These are phyloP conservation scores for Solanum paucissectum DNA, from an alignment of 257 asterid genomes.

Conservation along the genomic window DNA sequence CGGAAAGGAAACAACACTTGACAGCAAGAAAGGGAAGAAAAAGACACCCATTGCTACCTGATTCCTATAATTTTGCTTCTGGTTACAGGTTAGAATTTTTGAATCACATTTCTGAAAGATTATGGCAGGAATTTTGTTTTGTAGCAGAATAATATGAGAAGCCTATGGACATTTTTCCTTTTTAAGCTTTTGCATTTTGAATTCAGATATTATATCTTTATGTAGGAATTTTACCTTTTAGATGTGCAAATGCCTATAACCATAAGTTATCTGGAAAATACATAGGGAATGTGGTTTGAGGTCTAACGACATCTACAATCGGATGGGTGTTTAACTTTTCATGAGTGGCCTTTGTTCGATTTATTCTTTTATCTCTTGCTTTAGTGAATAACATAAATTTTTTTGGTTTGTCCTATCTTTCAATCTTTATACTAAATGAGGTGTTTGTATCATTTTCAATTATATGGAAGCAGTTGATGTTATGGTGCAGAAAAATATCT, in stretches of 20 bases:
- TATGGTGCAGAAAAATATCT: background rate
- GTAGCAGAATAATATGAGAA: background rate
- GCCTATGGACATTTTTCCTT: background rate
- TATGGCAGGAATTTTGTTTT: background rate
- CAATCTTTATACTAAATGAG: background rate
- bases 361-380: background rate
- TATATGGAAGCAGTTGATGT: background rate
- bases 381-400: background rate
- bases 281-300: background rate
- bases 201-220: background rate
- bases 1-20: slow-evolving; percentile 24
- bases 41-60: slow-evolving; percentile 20
- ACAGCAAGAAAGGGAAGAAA: slow-evolving; percentile 54
- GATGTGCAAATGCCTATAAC: background rate
- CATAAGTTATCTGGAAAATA: background rate
- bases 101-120: background rate
- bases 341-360: background rate
- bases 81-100: slow-evolving; percentile 16
- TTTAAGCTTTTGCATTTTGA: background rate
- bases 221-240: background rate
- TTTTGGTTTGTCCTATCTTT: background rate
- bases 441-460: background rate
- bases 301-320: background rate
- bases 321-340: background rate
- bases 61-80: background rate